These are phyloP conservation scores for Murraya paniculata DNA, from an alignment of 345 rosid genomes.

Conservation along the genomic window DNA sequence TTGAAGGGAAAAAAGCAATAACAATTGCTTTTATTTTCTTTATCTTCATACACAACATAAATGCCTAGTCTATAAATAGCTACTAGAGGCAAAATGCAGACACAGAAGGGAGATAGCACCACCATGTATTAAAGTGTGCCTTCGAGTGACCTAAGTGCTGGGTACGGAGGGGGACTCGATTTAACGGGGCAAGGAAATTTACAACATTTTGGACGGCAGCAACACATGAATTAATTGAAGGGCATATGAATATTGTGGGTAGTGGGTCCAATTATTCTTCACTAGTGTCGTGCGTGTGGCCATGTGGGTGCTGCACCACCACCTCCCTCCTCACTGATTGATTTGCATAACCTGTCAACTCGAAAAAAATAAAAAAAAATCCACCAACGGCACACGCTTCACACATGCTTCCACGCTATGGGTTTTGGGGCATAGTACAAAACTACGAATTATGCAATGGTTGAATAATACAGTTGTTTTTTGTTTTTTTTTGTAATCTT, in stretches of 20 bases:
- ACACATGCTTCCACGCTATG: neutral
- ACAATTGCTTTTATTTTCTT: neutral
- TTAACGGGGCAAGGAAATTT: slow-evolving; percentile 22
- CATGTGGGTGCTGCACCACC: slow-evolving; percentile 28
- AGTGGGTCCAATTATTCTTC: slow-evolving; percentile 22
- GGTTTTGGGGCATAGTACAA: too few species aligned
- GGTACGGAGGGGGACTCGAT: slow-evolving; percentile 43
- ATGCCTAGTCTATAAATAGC: slow-evolving; percentile 15
- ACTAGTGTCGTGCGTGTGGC: neutral
- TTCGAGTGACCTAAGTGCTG: slow-evolving; percentile 22
- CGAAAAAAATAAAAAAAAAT: neutral
- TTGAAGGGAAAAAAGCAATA: slow-evolving; percentile 2
- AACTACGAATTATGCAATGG: too few species aligned
- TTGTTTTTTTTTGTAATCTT: too few species aligned
- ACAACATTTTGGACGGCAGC: slow-evolving; percentile 8
- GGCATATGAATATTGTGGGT: neutral
- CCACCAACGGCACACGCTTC: neutral
- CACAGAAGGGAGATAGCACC: slow-evolving; percentile 14
- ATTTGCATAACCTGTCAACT: slow-evolving; percentile 26
- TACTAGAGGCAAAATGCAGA: slow-evolving; percentile 21
- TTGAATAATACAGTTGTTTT: too few species aligned
- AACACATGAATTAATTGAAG: neutral
- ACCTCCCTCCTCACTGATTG: slow-evolving; percentile 11
- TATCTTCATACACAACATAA: neutral
- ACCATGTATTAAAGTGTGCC: slow-evolving; percentile 8